A percentile compares a stretch with the other conserved stretches of the same genome.
phyloP scores from a whole-genome alignment of 2,329 filamentous ascomycete genomes.

The Penicillium oxalicum region DNA sequence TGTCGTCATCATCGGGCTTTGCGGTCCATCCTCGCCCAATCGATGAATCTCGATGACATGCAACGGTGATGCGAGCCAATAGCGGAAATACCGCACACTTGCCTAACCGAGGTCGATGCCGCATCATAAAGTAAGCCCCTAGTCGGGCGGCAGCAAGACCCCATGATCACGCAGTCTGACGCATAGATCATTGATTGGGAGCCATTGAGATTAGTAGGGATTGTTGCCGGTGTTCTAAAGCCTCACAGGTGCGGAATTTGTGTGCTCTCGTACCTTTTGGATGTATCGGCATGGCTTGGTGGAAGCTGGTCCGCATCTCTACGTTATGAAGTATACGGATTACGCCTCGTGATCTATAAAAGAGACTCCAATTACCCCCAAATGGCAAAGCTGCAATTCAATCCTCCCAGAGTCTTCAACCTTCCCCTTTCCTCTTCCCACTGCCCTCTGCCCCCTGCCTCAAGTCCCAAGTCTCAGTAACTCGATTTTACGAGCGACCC shows the following conservation, averaged over 20 bases:
- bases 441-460: neutral
- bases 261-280: too few species aligned
- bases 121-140: neutral
- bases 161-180: neutral
- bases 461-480: neutral
- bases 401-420: neutral
- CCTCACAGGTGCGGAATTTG: neutral
- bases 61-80: constrained; percentile 8
- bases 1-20: constrained; percentile 13
- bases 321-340: too few species aligned
- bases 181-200: neutral
- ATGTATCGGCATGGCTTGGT: too few species aligned
- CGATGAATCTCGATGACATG: constrained; percentile 4
- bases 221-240: neutral
- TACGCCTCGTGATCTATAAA: too few species aligned
- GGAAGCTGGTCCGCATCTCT: too few species aligned
- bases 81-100: constrained; percentile 10
- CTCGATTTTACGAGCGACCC: neutral
- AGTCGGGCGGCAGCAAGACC: neutral
- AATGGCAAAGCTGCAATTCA: too few species aligned
- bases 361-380: too few species aligned
- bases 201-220: neutral
- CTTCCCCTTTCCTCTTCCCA: neutral
- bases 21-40: constrained; percentile 4
- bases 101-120: constrained; percentile 2